Base-by-base conservation (phyloP, 208 protist species). In the Wallacemonas sp. region DNA sequence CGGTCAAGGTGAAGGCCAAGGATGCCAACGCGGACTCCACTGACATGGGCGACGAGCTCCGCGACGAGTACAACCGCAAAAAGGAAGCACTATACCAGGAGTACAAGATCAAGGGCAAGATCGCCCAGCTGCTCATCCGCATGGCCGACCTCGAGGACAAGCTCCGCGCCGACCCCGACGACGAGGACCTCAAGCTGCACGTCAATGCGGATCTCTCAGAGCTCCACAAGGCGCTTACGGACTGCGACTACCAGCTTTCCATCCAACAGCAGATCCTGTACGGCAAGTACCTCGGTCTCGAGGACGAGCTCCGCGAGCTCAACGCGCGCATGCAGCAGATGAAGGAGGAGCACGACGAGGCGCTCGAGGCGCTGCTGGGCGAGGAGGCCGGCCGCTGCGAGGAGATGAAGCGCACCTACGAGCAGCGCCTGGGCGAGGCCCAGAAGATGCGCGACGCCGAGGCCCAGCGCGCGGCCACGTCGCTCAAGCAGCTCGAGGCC, bases 81-180 rank as follows among this genome's bases (percentile, higher is more conserved):
- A 87, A 84, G 67, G 87, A 90, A 63, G 87, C 87, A 23, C 76
- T 93, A 4, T 86, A 83, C 57, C 62, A 71, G n/a, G 86, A 90
- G 66, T 89, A 89, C 61, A 76, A 93, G 62, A 67, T 95, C 42
- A 76, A 92, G 46, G 76, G 78, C 12, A 87, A 65, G 32, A 81
- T 87, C 41, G 73, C 87, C 25, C 71, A 82, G 65, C 61, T 88
- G 32, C 81, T 91, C 16, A 49, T 55, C 18, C 81, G 77, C 12
- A 91, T 91, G 38, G 72, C 77, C 22, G 69, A 89, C 41, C 50
- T 95, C 3, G 85, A 95, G 61, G 72, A 68, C 33, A 70, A 84
- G 67, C 78, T 87, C 16, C 75, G 72, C 31, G 39, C 61, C 25
- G 52, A 65, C 48, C 26, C 65, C n/a, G 77, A 93, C 62, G 87